Evolutionary conservation across 768 basidiomycete genomes (phyloP), one percentile per base, ranked within the genome.

Genomic region (Artomyces pyxidatus): DNA sequence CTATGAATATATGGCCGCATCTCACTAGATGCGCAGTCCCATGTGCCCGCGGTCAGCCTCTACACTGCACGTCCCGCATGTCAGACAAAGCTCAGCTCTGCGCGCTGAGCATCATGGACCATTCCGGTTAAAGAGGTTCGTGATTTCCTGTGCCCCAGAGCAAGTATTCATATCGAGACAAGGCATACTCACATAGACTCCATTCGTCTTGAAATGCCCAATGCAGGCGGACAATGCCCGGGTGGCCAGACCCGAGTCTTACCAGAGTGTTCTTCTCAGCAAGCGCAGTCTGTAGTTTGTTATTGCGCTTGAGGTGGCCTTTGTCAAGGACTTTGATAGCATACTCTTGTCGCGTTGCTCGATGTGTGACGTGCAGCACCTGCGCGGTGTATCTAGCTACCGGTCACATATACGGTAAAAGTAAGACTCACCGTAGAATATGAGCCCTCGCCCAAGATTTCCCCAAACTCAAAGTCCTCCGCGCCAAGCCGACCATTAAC

Each of bases 271-370:
- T 83, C 64, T 85, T 85, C 70, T 94, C 91, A 0, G 85, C 77
- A 26, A 80, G 71, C n/a, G 85, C 88, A 23, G 85, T 85, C 23
- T 76, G 73, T 59, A 82, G 77, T 64, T 88, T 88, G 61, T 86
- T 81, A 60, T 88, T 83, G 61, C 82, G 77, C 48, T 81, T 76
- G 43, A 94, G 73, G 61, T 91, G 87, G 32, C 74, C 78, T 71
- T 94, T 94, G 67, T 90, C 87, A 45, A 92, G 72, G 14, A 88
- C 77, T 66, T 90, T 89, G 59, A 88, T 74, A 3, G 88, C 87
- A 60, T 85, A 88, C 41, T 76, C 68, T 49, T 83, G 76, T 17
- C 79, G 74, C 14, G 81, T 81, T 35, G 70, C 63, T 29, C 71
- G 63, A 49, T 80, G 71, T 32, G 70, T 74, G 39, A 73, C 83